phyloP scores from a whole-genome alignment of 1,139 yeast genomes.

The Arxiozyma bovina region DNA sequence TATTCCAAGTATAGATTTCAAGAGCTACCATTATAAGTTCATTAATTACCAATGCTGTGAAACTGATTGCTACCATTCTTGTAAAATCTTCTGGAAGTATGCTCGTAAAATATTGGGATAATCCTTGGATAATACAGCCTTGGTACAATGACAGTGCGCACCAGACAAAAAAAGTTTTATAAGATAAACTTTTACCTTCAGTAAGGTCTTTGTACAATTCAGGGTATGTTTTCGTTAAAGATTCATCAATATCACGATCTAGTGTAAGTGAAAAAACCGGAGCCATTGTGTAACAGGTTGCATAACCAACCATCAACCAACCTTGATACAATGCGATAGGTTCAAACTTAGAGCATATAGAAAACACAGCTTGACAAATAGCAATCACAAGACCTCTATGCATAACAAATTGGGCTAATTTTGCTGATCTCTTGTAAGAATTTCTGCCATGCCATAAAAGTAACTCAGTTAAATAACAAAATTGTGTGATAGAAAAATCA shows the following conservation, averaged over 20 bases:
- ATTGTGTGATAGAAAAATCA: conserved; percentile 88
- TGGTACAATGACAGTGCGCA: conserved; percentile 79
- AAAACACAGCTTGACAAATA: conserved; percentile 92
- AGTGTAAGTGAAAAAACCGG: conserved; percentile 92
- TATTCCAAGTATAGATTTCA: conserved; percentile 86
- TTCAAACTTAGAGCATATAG: conserved; percentile 77
- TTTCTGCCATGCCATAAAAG: conserved; percentile 97
- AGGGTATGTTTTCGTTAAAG: conserved; percentile 82
- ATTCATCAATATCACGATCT: conserved; percentile 87
- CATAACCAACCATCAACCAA: conserved; percentile 97
- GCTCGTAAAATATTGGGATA: conserved; percentile 69
- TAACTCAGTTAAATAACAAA: conserved; percentile 78
- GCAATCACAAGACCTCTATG: conserved; percentile 92
- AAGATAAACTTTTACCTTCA: conserved; percentile 76
- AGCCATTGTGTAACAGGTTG: conserved; percentile 95
- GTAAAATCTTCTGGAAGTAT: conserved; percentile 46
- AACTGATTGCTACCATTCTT: conserved; percentile 78
- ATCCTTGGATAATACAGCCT: conserved; percentile 71
- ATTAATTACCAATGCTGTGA: conserved; percentile 69
- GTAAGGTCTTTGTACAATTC: conserved; percentile 90
- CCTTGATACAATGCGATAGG: conserved; percentile 94
- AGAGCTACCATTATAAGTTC: conserved; percentile 91
- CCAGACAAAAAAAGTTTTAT: conserved; percentile 87
- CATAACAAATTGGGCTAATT: conserved; percentile 88
- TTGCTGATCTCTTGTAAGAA: conserved; percentile 90